Evolutionary conservation across 495 filamentous ascomycete genomes (phyloP).

Genomic region (Penicillium fimorum): DNA sequence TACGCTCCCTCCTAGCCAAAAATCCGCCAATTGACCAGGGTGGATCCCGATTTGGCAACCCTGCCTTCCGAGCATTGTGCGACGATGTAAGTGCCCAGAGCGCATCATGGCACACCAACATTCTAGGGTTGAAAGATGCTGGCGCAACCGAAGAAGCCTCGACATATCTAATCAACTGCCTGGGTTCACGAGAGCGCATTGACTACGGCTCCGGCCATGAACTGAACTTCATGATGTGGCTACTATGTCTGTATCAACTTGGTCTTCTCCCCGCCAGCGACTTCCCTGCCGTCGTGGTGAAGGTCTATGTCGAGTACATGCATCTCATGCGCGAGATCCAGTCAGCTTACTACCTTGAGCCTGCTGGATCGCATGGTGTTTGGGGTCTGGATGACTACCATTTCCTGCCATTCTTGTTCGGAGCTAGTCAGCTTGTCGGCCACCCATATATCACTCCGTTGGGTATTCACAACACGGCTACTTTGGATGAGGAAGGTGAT

Average conservation of each 20-base stretch:
- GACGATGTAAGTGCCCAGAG: slow-evolving; percentile 62
- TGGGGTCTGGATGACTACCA: slow-evolving; percentile 98
- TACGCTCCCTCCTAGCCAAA: slow-evolving; percentile 58
- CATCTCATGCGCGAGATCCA: slow-evolving; percentile 80
- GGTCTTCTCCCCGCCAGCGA: slow-evolving; percentile 58
- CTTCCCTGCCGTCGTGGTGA: slow-evolving; percentile 70
- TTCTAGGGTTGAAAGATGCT: slow-evolving; percentile 51
- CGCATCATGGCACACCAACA: slow-evolving; percentile 38
- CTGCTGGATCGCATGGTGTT: slow-evolving; percentile 91
- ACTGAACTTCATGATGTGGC: slow-evolving; percentile 92
- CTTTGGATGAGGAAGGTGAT: slow-evolving; percentile 79
- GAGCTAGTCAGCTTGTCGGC: slow-evolving; percentile 83
- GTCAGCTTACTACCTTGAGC: slow-evolving; percentile 90
- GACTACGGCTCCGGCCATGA: slow-evolving; percentile 98
- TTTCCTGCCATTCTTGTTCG: slow-evolving; percentile 95
- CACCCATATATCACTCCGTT: slow-evolving; percentile 86
- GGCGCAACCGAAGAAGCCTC: slow-evolving; percentile 67
- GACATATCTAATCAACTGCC: slow-evolving; percentile 76
- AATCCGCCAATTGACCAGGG: slow-evolving; percentile 81
- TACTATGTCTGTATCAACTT: slow-evolving; percentile 86
- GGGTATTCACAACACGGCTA: slow-evolving; percentile 78
- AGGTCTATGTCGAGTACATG: slow-evolving; percentile 77
- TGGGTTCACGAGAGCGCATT: slow-evolving; percentile 84
- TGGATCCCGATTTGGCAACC: slow-evolving; percentile 92
- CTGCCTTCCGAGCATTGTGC: slow-evolving; percentile 79